Percentiles rank a stretch among this genome's conserved stretches.
Evolutionary conservation across 208 protist species (phyloP).

Genomic region (Wallacemonas rigidus): DNA sequence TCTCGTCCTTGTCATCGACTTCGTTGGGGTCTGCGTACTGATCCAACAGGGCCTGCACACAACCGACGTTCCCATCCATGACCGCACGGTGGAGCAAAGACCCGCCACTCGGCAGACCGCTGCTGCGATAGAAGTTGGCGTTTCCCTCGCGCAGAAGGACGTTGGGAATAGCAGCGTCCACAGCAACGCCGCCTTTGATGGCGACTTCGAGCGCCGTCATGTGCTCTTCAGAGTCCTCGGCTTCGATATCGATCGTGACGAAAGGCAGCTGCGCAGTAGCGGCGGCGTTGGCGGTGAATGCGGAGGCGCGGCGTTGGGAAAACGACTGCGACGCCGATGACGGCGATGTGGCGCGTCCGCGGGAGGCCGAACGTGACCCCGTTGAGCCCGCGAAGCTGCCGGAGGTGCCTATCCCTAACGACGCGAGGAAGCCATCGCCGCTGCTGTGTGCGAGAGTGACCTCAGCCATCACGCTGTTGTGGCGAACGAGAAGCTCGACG

Average conservation of each 20-base stretch:
- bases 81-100: slow-evolving; percentile 65
- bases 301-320: slow-evolving; percentile 17
- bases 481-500: slow-evolving; percentile 59
- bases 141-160: slow-evolving; percentile 54
- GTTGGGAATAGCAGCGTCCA: slow-evolving; percentile 28
- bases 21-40: slow-evolving; percentile 74
- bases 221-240: slow-evolving; percentile 40
- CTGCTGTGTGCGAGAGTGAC: slow-evolving; percentile 10
- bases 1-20: slow-evolving; percentile 58
- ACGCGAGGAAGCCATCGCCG: slow-evolving; percentile 10
- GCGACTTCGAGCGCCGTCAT: slow-evolving; percentile 76
- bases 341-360: slow-evolving; percentile 16
- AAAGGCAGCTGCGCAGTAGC: not conserved
- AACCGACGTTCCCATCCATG: slow-evolving; percentile 31
- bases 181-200: slow-evolving; percentile 31
- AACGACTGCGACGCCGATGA: not conserved
- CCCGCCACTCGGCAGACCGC: slow-evolving; percentile 51
- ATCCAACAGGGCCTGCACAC: slow-evolving; percentile 54
- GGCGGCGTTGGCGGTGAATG: not conserved
- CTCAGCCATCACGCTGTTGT: slow-evolving; percentile 28
- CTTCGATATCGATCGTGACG: slow-evolving; percentile 53
- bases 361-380: not conserved
- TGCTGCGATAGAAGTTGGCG: slow-evolving; percentile 44
- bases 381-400: not conserved
- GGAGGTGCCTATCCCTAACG: not conserved